Percentiles rank a stretch among this genome's conserved stretches.
Conservation (phyloP, 2,329 filamentous ascomycete genomes). For the Magnaporthiopsis incrustans region DNA sequence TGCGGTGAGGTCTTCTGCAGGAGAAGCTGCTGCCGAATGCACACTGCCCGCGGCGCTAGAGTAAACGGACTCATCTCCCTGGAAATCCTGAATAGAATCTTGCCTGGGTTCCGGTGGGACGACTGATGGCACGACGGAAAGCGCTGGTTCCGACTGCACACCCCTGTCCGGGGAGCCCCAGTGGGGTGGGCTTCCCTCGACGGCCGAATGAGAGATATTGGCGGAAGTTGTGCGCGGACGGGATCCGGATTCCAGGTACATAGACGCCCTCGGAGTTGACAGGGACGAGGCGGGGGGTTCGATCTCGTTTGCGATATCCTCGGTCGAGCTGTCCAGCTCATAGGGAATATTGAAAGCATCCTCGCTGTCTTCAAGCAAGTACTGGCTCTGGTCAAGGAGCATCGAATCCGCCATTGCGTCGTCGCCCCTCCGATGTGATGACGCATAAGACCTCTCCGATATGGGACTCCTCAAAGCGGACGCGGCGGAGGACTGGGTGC, state of each 20-base stretch:
- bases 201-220: slow-evolving; percentile 19
- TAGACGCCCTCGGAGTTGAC: slow-evolving; percentile 47
- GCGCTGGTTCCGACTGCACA: slow-evolving; percentile 28
- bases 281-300: slow-evolving; percentile 23
- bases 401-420: slow-evolving; percentile 24
- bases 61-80: slow-evolving; percentile 1
- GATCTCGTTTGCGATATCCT: slow-evolving; percentile 27
- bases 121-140: slow-evolving; percentile 12
- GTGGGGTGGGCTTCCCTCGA: slow-evolving; percentile 20
- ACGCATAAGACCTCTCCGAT: slow-evolving; percentile 15
- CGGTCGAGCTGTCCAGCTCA: slow-evolving; percentile 32
- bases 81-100: neutral
- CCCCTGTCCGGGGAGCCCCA: slow-evolving; percentile 25
- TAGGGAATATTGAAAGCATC: slow-evolving; percentile 50
- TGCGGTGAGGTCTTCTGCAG: slow-evolving; percentile 44
- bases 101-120: neutral
- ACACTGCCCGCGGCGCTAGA: neutral
- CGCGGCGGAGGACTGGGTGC: slow-evolving; percentile 33
- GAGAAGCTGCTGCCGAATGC: neutral
- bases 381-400: slow-evolving; percentile 25
- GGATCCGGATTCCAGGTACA: slow-evolving; percentile 28
- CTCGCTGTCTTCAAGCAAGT: slow-evolving; percentile 41
- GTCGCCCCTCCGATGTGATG: slow-evolving; percentile 6
- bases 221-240: slow-evolving; percentile 14
- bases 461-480: slow-evolving; percentile 11